phyloP scores from a whole-genome alignment of 129 eudicot genomes.

The Lonicera japonica region DNA sequence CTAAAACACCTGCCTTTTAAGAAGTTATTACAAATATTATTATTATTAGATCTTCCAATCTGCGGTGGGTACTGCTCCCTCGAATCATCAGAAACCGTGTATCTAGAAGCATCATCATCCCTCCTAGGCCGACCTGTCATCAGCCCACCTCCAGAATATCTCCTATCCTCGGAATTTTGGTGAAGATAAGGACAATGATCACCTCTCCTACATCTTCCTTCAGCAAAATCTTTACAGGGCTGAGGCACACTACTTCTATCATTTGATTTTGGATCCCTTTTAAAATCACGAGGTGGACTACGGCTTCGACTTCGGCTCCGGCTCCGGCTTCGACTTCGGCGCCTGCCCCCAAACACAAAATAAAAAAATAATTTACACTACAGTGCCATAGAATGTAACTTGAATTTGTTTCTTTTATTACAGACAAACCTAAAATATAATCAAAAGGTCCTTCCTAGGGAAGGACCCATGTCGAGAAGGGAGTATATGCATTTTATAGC shows the following conservation, averaged over 20 bases:
- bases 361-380: not conserved
- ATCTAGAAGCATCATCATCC: not conserved
- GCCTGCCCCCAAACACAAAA: not conserved
- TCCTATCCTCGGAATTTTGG: constrained; percentile 2
- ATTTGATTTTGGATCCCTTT: not conserved
- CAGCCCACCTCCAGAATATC: constrained; percentile 7
- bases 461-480: not conserved
- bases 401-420: no score
- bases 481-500: not conserved
- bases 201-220: constrained; percentile 1
- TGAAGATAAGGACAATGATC: constrained; percentile 4
- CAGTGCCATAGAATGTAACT: not conserved
- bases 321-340: constrained; percentile 11
- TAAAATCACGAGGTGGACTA: constrained; percentile 5
- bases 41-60: not conserved
- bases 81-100: not conserved
- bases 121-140: no score
- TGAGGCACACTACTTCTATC: constrained; percentile 10
- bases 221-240: constrained; percentile 10
- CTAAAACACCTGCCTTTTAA: not conserved
- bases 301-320: constrained; percentile 11
- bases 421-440: not conserved
- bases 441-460: not conserved
- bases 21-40: not conserved
- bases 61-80: not conserved